Base-by-base conservation (phyloP, 2,329 filamentous ascomycete genomes). In the Aspergillus tanneri region DNA sequence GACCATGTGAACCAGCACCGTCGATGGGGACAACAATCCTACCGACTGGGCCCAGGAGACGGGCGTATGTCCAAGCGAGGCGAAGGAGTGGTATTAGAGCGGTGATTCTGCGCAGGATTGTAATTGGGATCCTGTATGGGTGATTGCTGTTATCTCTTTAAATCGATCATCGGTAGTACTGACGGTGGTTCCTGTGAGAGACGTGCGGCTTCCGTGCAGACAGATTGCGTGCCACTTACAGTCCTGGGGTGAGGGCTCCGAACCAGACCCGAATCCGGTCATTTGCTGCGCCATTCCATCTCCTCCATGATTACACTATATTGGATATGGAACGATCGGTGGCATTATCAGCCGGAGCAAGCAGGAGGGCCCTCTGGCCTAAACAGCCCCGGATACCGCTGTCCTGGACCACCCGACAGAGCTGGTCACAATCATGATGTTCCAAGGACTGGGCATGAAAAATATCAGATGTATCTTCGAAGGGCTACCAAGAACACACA, bases 1-100 rank as follows among this genome's bases (percentile, higher is more conserved):
- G 2, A 77, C 74, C 75, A 79, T 78, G 56, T 79, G 77, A 1
- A 73, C 77, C 1, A 80, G 68, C 0, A 79, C 76, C 0, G 73
- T 78, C 12, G 67, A 65, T 1, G 64, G 64, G 9, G 69, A 69
- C 9, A 43, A 21, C 2, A 43, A 11, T 3, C 41, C 41, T 10
- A 32, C 28, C 1, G 21, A 19, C 11, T 43, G 19, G 66, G 2
- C 78, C 75, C 72, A 78, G 8, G 72, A 67, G 66, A 75, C 72
- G 3, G 76, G 75, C 1, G 68, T 72, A 41, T 65, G 27, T 1
- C 49, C 52, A 5, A 62, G 47, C 0, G 65, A 64, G 10, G 43
- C 35, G 22, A 51, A 50, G 30, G 47, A 55, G 3, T 39, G 21
- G 28, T 39, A 39, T 11, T 56, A 49, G 1, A 52, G 44, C 14